Conservation (phyloP, 2,329 filamentous ascomycete species). For the Monosporascus ibericus region DNA sequence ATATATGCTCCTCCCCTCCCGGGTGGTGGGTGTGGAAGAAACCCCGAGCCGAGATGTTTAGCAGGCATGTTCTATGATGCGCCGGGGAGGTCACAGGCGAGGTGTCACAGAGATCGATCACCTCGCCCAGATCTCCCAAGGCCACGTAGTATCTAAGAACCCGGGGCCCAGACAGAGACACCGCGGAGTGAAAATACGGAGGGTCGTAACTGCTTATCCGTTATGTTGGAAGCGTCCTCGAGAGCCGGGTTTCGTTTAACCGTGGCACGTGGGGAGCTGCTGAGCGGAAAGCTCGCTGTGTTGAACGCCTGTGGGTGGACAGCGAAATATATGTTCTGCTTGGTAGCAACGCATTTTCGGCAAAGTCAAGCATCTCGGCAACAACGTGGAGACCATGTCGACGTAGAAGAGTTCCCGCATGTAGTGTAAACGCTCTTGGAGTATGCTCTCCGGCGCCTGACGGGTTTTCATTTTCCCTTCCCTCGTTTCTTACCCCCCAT, state of each 20-base stretch:
- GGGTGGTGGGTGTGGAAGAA: too few species aligned
- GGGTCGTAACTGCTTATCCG: background rate
- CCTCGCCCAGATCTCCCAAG: conserved; percentile 11
- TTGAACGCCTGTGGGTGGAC: background rate
- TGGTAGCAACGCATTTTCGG: background rate
- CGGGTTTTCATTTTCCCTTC: too few species aligned
- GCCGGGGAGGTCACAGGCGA: background rate
- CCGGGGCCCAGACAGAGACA: background rate
- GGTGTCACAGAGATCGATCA: conserved; percentile 12
- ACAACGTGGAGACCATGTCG: background rate
- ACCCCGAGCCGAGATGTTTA: background rate
- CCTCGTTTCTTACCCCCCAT: too few species aligned
- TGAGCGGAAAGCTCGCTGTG: too few species aligned
- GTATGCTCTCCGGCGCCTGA: too few species aligned
- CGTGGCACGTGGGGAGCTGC: too few species aligned
- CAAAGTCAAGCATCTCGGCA: background rate
- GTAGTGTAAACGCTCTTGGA: too few species aligned
- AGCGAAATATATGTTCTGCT: background rate
- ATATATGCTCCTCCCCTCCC: too few species aligned
- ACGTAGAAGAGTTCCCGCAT: background rate
- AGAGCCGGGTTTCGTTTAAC: too few species aligned
- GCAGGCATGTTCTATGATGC: background rate
- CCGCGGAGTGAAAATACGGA: background rate
- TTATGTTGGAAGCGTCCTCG: too few species aligned
- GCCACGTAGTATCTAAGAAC: conserved; percentile 2